Evolutionary conservation across 2,329 filamentous ascomycete species (phyloP).

Genomic region (Fonsecaea nubica): DNA sequence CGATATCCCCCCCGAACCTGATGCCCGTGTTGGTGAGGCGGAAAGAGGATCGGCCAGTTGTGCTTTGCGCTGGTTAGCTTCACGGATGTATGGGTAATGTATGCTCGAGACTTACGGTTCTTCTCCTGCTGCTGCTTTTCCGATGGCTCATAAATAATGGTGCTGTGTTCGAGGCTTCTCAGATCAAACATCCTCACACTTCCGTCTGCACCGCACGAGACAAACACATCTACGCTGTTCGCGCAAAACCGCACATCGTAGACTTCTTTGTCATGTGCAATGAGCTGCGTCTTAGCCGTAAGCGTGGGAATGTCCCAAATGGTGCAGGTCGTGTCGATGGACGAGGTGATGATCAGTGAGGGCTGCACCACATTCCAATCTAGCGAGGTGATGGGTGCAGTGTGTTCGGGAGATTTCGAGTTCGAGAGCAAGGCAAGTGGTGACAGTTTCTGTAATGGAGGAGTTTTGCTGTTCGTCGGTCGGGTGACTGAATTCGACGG

Average conservation of each 20-base stretch:
- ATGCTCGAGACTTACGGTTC: slow-evolving; percentile 67
- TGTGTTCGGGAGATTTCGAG: slow-evolving; percentile 97
- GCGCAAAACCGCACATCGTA: slow-evolving; percentile 96
- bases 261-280: slow-evolving; percentile 98
- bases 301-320: slow-evolving; percentile 99
- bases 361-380: slow-evolving; percentile 99
- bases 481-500: slow-evolving; percentile 73
- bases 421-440: slow-evolving; percentile 93
- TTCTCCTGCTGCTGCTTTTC: slow-evolving; percentile 72
- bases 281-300: slow-evolving; percentile 96
- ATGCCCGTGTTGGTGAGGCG: slow-evolving; percentile 34
- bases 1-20: slow-evolving; percentile 21
- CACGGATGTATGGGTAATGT: slow-evolving; percentile 26
- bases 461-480: slow-evolving; percentile 65
- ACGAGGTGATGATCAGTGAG: slow-evolving; percentile 96
- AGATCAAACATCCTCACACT: slow-evolving; percentile 99
- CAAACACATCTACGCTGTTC: slow-evolving; percentile 97
- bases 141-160: slow-evolving; percentile 97
- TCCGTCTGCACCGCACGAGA: slow-evolving; percentile 95
- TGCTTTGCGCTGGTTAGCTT: slow-evolving; percentile 23
- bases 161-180: slow-evolving; percentile 93
- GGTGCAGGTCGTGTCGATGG: slow-evolving; percentile 98
- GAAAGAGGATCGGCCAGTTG: slow-evolving; percentile 35
- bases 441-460: slow-evolving; percentile 78
- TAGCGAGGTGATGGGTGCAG: slow-evolving; percentile 90